phyloP scores from a whole-genome alignment of 352 stramenopile genomes.

The Pythium insidiosum region DNA sequence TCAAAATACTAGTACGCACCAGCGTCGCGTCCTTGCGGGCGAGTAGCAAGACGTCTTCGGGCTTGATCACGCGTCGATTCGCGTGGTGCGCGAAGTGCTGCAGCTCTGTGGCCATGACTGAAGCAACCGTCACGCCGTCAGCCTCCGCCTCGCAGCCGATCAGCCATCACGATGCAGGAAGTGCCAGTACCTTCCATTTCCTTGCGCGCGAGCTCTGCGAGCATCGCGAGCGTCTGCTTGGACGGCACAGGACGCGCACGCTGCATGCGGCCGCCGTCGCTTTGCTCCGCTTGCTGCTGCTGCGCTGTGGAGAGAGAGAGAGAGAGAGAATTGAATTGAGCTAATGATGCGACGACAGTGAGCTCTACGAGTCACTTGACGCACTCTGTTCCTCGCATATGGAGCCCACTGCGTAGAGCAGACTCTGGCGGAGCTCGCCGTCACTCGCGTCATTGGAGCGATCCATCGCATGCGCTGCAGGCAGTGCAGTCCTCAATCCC shows the following conservation, averaged over 20 bases:
- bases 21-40: conserved; percentile 51
- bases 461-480: no score
- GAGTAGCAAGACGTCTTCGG: conserved; percentile 58
- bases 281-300: conserved; percentile 40
- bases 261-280: neutral
- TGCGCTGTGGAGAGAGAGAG: no score
- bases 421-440: conserved; percentile 29
- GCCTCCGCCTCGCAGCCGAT: no score
- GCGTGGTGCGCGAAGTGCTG: conserved; percentile 69
- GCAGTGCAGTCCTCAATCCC: no score
- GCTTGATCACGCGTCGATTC: conserved; percentile 66
- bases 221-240: conserved; percentile 53
- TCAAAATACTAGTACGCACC: conserved; percentile 13
- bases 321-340: no score
- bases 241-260: conserved; percentile 35
- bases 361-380: neutral
- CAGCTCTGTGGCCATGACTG: conserved; percentile 67
- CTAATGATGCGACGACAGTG: no score
- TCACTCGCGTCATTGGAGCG: no score
- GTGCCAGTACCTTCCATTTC: conserved; percentile 38
- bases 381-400: conserved; percentile 62
- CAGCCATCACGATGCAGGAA: no score
- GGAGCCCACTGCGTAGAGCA: conserved; percentile 58
- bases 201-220: conserved; percentile 61
- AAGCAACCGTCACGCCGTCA: no score